Evolutionary conservation across 2,329 filamentous ascomycete species (phyloP), one percentile per base, ranked within the genome.

Genomic region (Colletotrichum orbiculare): DNA sequence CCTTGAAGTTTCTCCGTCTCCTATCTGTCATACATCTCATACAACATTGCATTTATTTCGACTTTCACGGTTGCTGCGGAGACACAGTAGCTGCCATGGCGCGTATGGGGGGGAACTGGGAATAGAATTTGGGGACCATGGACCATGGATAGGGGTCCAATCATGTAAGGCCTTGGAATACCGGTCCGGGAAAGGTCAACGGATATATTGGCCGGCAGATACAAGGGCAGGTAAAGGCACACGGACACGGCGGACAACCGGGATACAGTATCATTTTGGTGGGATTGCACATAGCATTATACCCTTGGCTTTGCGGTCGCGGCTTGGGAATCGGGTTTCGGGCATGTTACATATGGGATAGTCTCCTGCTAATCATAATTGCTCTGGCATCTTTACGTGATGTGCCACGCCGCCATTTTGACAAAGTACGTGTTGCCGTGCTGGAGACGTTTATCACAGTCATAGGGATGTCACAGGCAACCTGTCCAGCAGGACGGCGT

Each of bases 201-300:
- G 12, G 54, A 9, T 15, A 62, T 50, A 52, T 49, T 50, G 45
- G 50, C 45, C 8, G 43, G 15, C 49, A 37, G 45, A 25, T 13
- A 61, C 6, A 45, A 46, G 25, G 38, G 53, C 15, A 35, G 46
- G n/a, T 17, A 17, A 48, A 33, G 34, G 53, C 53, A 17, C 15
- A 42, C 8, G 59, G 56, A 33, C 37, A 52, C 25, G 56, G 25
- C 39, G 37, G 48, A 43, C 48, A 17, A 41, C 17, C 46, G 60
- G 54, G 54, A 59, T 49, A 52, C 56, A 61, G 46, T 38, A 64
- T 66, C 43, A 64, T 66, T 38, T 42, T 59, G 54, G 59, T 60
- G 64, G 64, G 60, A 48, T 49, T 68, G 64, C 66, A 68, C 64
- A 68, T 68, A 68, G 66, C 66, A 68, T 67, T 68, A 67, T 68